A percentile compares a stretch with the other conserved stretches of the same genome.
Evolutionary conservation across 2,329 filamentous ascomycete genomes (phyloP).

Genomic region (Stachybotrys chlorohalonatus): DNA sequence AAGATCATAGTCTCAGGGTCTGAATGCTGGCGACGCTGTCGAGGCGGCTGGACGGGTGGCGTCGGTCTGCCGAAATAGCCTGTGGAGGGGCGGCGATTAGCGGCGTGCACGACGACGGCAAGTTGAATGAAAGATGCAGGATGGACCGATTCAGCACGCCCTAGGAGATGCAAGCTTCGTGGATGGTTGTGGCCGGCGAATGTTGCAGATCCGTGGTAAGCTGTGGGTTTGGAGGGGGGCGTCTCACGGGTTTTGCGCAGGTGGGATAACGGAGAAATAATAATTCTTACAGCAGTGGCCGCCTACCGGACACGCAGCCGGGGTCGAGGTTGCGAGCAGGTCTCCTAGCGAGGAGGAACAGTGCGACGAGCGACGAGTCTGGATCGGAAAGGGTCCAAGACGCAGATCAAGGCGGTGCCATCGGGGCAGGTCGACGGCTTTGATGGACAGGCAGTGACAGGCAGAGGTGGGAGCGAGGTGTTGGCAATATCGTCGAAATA

Average conservation of each 20-base stretch:
- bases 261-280: not conserved
- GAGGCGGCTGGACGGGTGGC: not conserved
- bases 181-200: not conserved
- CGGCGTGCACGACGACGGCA: not conserved
- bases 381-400: not conserved
- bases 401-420: conserved; percentile 10
- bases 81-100: not conserved
- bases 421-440: conserved; percentile 7
- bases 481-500: not conserved
- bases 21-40: not conserved
- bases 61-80: not conserved
- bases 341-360: not conserved
- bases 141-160: not conserved
- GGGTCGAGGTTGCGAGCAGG: not conserved
- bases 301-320: not conserved
- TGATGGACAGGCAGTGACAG: not conserved
- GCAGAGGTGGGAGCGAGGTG: not conserved
- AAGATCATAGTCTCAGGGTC: conserved; percentile 21
- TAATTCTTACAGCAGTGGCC: not conserved
- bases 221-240: not conserved
- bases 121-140: not conserved
- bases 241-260: not conserved
- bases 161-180: not conserved
- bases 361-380: not conserved
- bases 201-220: not conserved